A percentile compares a stretch with the other conserved stretches of the same genome.
Conservation (phyloP, 306 rosid genomes). For the Cucurbita pepo region DNA sequence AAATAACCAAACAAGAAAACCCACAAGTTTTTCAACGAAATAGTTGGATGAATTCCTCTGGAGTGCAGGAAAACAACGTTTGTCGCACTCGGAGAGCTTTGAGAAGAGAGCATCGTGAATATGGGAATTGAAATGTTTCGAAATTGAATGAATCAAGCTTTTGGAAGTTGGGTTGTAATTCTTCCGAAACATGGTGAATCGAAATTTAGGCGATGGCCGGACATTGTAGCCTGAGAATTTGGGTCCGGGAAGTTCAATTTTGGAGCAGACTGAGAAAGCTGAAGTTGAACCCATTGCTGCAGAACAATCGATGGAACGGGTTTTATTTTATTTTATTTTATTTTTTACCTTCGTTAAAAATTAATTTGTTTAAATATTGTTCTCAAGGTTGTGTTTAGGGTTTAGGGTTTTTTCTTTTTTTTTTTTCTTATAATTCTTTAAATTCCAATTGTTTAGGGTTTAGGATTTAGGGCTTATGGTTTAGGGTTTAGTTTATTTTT, state of each 20-base stretch:
- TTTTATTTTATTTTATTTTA: too few species aligned
- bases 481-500: too few species aligned
- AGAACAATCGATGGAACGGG: background rate
- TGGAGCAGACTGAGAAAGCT: background rate
- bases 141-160: background rate
- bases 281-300: background rate
- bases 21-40: conserved; percentile 23
- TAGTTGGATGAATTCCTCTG: conserved; percentile 9
- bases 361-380: too few species aligned
- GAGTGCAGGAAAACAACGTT: background rate
- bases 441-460: too few species aligned
- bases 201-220: background rate
- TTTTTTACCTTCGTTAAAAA: too few species aligned
- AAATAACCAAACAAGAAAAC: conserved; percentile 53
- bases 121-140: background rate
- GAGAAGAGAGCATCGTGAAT: background rate
- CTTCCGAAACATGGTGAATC: background rate
- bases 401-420: too few species aligned
- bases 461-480: too few species aligned
- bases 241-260: background rate
- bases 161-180: background rate
- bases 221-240: background rate
- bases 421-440: too few species aligned
- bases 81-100: background rate
- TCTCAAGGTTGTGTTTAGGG: too few species aligned